Evolutionary conservation across 2,329 filamentous ascomycete species (phyloP).

Genomic region (Fusarium nanum): DNA sequence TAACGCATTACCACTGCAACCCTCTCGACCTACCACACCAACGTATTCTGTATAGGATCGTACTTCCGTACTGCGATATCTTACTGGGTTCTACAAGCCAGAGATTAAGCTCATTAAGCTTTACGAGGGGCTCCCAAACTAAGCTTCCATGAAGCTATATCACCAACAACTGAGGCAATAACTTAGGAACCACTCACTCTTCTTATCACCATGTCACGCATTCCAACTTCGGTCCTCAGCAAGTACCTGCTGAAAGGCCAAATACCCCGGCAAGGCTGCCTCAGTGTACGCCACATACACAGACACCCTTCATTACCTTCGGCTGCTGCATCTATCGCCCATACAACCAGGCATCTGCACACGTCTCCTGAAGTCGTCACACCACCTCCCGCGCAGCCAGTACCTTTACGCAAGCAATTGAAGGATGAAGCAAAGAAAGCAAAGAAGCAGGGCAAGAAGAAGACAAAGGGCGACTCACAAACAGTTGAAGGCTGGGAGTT

Average conservation of each 20-base stretch:
- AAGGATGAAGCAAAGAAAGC: conserved; percentile 78
- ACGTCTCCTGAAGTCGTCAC: conserved; percentile 44
- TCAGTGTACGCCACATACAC: conserved; percentile 39
- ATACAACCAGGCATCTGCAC: conserved; percentile 48
- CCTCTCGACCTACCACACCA: conserved; percentile 6
- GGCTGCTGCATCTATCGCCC: conserved; percentile 17
- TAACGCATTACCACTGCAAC: conserved; percentile 8
- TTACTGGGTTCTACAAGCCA: neutral
- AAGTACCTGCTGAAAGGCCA: conserved; percentile 62
- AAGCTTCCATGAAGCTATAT: neutral
- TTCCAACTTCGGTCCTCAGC: conserved; percentile 58
- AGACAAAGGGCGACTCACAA: conserved; percentile 60
- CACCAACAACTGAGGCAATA: neutral
- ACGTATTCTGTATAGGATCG: conserved; percentile 5
- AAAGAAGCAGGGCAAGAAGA: conserved; percentile 70
- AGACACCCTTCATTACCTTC: conserved; percentile 31
- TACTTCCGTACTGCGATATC: neutral
- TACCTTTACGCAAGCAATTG: conserved; percentile 76
- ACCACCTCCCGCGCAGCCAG: conserved; percentile 37
- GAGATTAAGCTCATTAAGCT: neutral
- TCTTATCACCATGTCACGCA: conserved; percentile 55
- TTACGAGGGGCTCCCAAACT: neutral
- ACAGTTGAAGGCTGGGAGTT: conserved; percentile 83
- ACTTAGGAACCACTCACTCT: neutral
- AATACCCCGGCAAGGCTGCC: conserved; percentile 57